These are phyloP conservation scores for Truncatella angustata DNA, from an alignment of 2,329 filamentous ascomycete genomes.

Conservation along the genomic window DNA sequence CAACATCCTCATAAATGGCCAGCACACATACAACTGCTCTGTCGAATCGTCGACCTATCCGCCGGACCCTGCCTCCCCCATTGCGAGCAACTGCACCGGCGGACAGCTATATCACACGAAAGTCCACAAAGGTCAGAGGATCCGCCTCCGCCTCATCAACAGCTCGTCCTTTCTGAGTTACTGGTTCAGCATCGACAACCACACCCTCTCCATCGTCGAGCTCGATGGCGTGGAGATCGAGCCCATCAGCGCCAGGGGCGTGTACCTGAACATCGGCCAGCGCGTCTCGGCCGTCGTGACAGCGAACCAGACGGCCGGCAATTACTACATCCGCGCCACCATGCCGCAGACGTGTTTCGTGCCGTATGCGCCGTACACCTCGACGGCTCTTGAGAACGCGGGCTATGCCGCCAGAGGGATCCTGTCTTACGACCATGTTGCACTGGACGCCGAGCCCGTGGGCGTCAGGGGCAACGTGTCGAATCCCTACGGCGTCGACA, in stretches of 20 bases:
- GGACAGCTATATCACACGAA: constrained; percentile 30
- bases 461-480: constrained; percentile 24
- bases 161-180: constrained; percentile 36
- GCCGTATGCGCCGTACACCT: constrained; percentile 31
- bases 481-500: constrained; percentile 30
- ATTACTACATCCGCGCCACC: constrained; percentile 35
- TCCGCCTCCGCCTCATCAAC: constrained; percentile 38
- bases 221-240: constrained; percentile 38
- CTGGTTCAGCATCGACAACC: constrained; percentile 38
- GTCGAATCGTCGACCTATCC: constrained; percentile 27
- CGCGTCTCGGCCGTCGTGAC: constrained; percentile 34
- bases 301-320: constrained; percentile 28
- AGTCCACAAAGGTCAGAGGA: constrained; percentile 23
- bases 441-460: constrained; percentile 14
- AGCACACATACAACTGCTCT: constrained; percentile 33
- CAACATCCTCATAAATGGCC: constrained; percentile 39
- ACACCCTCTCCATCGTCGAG: constrained; percentile 36
- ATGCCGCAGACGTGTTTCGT: constrained; percentile 32
- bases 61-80: constrained; percentile 11
- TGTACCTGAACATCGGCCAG: constrained; percentile 39
- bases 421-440: constrained; percentile 26
- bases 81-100: constrained; percentile 23
- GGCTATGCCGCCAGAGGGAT: constrained; percentile 28
- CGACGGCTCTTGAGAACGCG: constrained; percentile 24
- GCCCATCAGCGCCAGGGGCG: constrained; percentile 30